These are phyloP conservation scores for Podaxis carcinomalis DNA, from an alignment of 768 basidiomycete genomes.

Conservation along the genomic window DNA sequence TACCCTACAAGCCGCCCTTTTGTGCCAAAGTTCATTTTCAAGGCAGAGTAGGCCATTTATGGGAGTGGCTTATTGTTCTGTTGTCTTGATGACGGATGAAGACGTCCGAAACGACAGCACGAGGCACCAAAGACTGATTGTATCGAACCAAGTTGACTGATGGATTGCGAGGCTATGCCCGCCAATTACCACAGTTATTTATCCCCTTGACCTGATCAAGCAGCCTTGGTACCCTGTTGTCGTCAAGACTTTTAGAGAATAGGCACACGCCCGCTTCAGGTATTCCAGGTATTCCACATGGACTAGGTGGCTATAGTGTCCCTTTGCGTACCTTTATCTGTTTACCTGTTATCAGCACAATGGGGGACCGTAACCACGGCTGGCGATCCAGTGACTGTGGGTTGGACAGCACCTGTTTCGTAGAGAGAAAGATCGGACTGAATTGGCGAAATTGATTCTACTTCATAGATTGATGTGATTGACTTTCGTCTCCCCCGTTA, in stretches of 20 bases:
- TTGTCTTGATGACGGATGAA: conserved; percentile 8
- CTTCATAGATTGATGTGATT: conserved; percentile 9
- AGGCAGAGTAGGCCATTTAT: neutral
- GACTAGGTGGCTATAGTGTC: neutral
- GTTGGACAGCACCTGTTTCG: neutral
- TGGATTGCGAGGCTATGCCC: conserved; percentile 5
- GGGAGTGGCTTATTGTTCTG: conserved; percentile 7
- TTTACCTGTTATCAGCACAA: conserved; percentile 1
- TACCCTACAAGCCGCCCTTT: neutral
- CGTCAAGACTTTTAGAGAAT: neutral
- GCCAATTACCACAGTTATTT: conserved; percentile 1
- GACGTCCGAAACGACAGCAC: conserved; percentile 6
- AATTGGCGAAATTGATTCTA: neutral
- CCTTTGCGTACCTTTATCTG: neutral
- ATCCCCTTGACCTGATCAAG: neutral
- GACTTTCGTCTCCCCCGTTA: conserved; percentile 10
- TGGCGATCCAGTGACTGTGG: neutral
- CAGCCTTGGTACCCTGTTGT: neutral
- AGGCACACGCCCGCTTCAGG: neutral
- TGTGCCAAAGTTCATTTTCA: neutral
- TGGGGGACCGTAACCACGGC: neutral
- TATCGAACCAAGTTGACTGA: conserved; percentile 11
- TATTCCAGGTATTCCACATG: neutral
- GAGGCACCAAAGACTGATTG: conserved; percentile 7
- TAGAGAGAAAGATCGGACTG: neutral